phyloP scores from a whole-genome alignment of 768 basidiomycete species.

The Cyathus striatus region DNA sequence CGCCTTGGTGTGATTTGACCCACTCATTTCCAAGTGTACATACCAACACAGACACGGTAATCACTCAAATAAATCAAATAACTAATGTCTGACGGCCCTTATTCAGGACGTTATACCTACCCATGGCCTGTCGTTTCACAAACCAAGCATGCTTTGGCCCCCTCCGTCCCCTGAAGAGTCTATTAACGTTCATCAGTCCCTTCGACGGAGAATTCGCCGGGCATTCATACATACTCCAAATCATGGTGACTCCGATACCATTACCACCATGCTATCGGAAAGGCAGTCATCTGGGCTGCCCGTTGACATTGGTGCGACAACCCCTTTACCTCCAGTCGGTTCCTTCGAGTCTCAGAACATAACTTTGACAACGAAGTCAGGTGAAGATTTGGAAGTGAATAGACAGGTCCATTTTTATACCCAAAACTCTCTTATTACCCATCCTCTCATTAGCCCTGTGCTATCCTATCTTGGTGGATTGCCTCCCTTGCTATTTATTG shows the following conservation, averaged over 20 bases:
- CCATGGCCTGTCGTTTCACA: slow-evolving; percentile 75
- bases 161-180: slow-evolving; percentile 67
- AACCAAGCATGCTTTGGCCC: slow-evolving; percentile 76
- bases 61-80: slow-evolving; percentile 9
- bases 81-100: background rate
- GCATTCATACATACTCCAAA: slow-evolving; percentile 37
- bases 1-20: slow-evolving; percentile 89
- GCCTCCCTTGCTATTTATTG: slow-evolving; percentile 81
- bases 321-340: slow-evolving; percentile 33
- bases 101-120: slow-evolving; percentile 71
- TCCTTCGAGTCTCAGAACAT: slow-evolving; percentile 38
- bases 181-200: slow-evolving; percentile 45
- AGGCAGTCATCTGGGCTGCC: slow-evolving; percentile 15
- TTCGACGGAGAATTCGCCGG: slow-evolving; percentile 59
- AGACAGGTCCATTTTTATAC: slow-evolving; percentile 86
- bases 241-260: slow-evolving; percentile 6
- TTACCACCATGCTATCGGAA: slow-evolving; percentile 10
- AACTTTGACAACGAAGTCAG: slow-evolving; percentile 35
- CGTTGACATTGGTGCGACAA: slow-evolving; percentile 45
- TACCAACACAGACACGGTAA: slow-evolving; percentile 77
- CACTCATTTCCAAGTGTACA: slow-evolving; percentile 92
- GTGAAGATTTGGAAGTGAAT: slow-evolving; percentile 48
- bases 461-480: slow-evolving; percentile 85
- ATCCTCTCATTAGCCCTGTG: slow-evolving; percentile 82
- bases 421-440: slow-evolving; percentile 67